phyloP scores from a whole-genome alignment of 2,329 filamentous ascomycete species.

The Penicillium sp. region DNA sequence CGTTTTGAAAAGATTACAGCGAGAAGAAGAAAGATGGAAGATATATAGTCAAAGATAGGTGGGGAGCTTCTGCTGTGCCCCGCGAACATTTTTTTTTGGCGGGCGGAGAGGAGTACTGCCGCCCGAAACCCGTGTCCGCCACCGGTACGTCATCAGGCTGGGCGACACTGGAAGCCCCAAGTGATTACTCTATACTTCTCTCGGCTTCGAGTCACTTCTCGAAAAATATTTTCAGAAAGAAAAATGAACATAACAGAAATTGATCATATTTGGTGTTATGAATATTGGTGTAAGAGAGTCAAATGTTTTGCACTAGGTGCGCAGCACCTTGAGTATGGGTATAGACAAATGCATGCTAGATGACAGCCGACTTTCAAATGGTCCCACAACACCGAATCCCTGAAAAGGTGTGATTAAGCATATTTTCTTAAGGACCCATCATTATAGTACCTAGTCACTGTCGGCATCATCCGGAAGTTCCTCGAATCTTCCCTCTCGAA shows the following conservation, averaged over 20 bases:
- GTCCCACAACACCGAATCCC: not conserved
- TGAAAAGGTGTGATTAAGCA: not conserved
- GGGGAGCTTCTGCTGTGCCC: constrained; percentile 31
- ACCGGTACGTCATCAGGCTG: constrained; percentile 26
- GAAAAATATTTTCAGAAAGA: not conserved
- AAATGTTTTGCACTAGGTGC: not conserved
- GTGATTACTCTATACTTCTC: constrained; percentile 5
- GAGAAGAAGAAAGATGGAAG: constrained; percentile 7
- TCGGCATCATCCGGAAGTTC: constrained; percentile 66
- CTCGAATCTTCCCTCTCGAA: constrained; percentile 72
- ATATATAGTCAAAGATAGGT: constrained; percentile 15
- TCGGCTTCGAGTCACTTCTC: constrained; percentile 6
- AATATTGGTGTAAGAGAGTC: not conserved
- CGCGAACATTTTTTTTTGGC: constrained; percentile 44
- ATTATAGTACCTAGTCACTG: constrained; percentile 35
- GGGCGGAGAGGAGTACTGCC: constrained; percentile 37
- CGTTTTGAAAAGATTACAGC: constrained; percentile 9
- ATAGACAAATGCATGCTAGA: constrained; percentile 6
- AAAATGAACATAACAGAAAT: not conserved
- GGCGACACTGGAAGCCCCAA: not conserved
- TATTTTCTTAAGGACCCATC: too few species aligned
- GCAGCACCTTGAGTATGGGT: not conserved
- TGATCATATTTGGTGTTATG: too few species aligned
- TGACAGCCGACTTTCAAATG: not conserved
- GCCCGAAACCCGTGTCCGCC: constrained; percentile 5